Conservation (phyloP, 1,139 yeast genomes). For the Sugiyamaella sp. region DNA sequence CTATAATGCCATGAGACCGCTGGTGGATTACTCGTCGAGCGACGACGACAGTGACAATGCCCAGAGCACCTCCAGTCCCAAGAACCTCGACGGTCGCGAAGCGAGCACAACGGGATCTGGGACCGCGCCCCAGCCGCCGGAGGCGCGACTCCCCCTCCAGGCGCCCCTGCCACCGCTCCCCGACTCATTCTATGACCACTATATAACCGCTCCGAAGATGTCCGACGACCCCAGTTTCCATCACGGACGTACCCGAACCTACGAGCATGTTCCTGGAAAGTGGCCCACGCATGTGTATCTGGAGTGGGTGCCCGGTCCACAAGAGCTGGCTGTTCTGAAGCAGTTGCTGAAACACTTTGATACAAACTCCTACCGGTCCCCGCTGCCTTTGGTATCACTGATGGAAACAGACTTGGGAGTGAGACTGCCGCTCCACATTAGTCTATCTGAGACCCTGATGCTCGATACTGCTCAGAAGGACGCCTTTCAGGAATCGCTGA, state of each 20-base stretch:
- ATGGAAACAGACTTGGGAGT: conserved; percentile 36
- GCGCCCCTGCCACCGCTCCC: conserved; percentile 38
- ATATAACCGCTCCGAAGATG: conserved; percentile 34
- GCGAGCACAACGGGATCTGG: not conserved
- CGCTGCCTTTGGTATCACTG: conserved; percentile 32
- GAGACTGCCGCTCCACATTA: conserved; percentile 39
- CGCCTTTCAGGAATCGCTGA: conserved; percentile 24
- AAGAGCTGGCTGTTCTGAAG: conserved; percentile 9
- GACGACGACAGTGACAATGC: conserved; percentile 2
- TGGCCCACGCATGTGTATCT: conserved; percentile 44
- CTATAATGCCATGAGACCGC: not conserved
- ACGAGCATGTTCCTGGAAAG: conserved; percentile 37
- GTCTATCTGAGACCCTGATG: conserved; percentile 42
- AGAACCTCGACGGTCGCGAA: too few species aligned
- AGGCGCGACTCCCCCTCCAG: too few species aligned
- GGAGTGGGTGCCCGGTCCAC: conserved; percentile 37
- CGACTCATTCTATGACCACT: conserved; percentile 35
- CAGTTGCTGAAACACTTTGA: conserved; percentile 1
- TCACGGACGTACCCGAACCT: conserved; percentile 34
- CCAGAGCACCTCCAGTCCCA: not conserved
- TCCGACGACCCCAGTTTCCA: conserved; percentile 35
- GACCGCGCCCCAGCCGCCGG: not conserved
- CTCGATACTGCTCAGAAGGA: conserved; percentile 30
- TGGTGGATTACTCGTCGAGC: conserved; percentile 29
- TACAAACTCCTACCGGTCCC: conserved; percentile 24